Evolutionary conservation across 202 grass and related monocot genomes (phyloP), one percentile per base, ranked within the genome.

Genomic region (Setaria viridis): DNA sequence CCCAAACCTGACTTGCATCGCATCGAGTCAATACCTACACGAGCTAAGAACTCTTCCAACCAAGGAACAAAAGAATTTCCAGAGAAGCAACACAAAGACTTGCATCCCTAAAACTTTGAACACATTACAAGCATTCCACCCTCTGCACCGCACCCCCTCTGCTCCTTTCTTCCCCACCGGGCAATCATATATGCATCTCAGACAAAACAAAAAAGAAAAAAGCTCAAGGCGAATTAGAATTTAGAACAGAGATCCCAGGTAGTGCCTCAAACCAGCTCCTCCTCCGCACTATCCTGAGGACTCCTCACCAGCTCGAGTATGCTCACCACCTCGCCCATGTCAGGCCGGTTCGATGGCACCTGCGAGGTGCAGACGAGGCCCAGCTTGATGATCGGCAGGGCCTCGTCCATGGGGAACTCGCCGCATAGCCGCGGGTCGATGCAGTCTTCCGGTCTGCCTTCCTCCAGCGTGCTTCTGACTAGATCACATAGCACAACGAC

Each of bases 321-420:
- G 49, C 92, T 92, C 70, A 95, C 88, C 59, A 95, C 93, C 71
- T 95, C 91, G 21, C 41, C 56, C 93, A 99, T 94, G 74, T 86
- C 91, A 17, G 96, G 96, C 62, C 96, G 80, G 79, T 94, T 99
- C 1, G 96, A 99, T 3, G 96, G 96, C 71, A 99, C 96, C 84
- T 94, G 96, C 8, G 93, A 95, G 39, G 93, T 95, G 85, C 96
- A 99, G 12, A 94, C 89, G 25, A 99, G 83, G 25, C 96, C 93
- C 80, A 99, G 17, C 66, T 95, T 99, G 73, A 99, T 78, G 79
- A 99, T 89, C 21, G 96, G 91, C n/a, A 91, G 25, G 58, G 87
- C 90, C 74, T 99, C 96, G 33, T 95, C 96, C 74, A 89, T 76
- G 1, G 91, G 76, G 32, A 99, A 92, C 76, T 94, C 93, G 1